Base-by-base conservation (phyloP, 208 protist genomes). In the Acanthamoeba divionensis region DNA sequence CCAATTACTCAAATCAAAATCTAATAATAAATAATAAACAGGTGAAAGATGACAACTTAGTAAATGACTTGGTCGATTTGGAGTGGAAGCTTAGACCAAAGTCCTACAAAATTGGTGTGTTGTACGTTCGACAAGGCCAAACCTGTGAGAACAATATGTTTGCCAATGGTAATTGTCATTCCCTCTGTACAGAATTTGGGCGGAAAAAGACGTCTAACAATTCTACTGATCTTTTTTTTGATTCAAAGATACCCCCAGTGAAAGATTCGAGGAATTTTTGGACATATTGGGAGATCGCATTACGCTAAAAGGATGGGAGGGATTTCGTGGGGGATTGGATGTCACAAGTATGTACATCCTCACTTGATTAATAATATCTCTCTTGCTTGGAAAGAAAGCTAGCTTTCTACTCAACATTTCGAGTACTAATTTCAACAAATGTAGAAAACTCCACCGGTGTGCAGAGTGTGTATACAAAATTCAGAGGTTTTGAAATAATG, bases 41-140 rank as follows among this genome's bases (percentile, higher is more conserved):
- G 66, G 38, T 75, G 41, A 75, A 75, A 45, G 66, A 75, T 45
- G 41, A 36, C 2, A 45, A 15, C 24, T 45, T 75, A 15, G 13
- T 24, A 36, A 41, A 9, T 15, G 66, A 75, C 10, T 45, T 75
- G 26, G 18, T 75, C 13, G 66, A 75, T 3, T 38, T 92, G 1
- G 90, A 92, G 57, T 67, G 79, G 15, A 90, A 79, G 21, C 66
- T 90, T 45, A 90, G 75, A 48, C 47, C 45, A 24, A 89, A 92
- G 52, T 90, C 75, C 12, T 89, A 91, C 52, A 93, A 93, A 44
- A 48, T 93, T 71, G 91, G 91, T 52, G 21, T 93, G 5, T 29
- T 93, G 2, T 93, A 93, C 54, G 55, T 86, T 33, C 71, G 44
- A 4, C n/a, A 15, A 5, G 60, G 65, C 36, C 73, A 83, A 31